Conservation (phyloP, 805 yeast species). For the Diddensiella santjacobensis region DNA sequence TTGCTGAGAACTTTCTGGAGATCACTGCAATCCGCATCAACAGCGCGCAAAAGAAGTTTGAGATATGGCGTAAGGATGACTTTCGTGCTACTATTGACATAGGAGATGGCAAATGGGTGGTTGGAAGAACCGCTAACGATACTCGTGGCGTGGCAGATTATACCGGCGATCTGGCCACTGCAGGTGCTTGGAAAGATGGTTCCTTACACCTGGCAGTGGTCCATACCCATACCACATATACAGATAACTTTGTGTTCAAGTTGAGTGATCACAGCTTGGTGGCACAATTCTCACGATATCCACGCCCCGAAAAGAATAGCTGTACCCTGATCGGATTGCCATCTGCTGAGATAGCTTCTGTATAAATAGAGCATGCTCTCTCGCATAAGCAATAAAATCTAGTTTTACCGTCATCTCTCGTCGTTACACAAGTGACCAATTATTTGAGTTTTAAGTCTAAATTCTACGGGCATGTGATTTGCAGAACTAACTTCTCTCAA, state of each 20-base stretch:
- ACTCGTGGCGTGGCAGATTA: slow-evolving; percentile 1
- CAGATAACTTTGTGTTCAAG: slow-evolving; percentile 1
- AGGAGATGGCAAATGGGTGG: slow-evolving; percentile 5
- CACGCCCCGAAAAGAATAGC: background rate
- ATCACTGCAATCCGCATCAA: slow-evolving; percentile 2
- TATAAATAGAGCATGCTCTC: too few species aligned
- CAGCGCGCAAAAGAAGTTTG: background rate
- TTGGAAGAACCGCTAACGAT: background rate
- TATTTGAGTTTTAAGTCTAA: too few species aligned
- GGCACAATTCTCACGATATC: background rate
- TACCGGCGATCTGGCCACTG: slow-evolving; percentile 1
- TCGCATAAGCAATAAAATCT: too few species aligned
- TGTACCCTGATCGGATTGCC: background rate
- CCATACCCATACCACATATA: slow-evolving; percentile 3
- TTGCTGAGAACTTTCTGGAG: background rate
- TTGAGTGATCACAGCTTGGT: background rate
- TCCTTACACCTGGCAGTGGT: background rate
- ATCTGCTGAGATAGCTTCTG: too few species aligned
- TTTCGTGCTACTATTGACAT: background rate
- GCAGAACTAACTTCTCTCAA: too few species aligned
- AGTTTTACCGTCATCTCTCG: too few species aligned
- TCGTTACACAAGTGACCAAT: too few species aligned
- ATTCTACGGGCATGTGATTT: too few species aligned
- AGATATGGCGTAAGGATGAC: slow-evolving; percentile 3
- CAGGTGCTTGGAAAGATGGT: slow-evolving; percentile 8